phyloP scores from a whole-genome alignment of 345 rosid species.

The Linum trigynum region DNA sequence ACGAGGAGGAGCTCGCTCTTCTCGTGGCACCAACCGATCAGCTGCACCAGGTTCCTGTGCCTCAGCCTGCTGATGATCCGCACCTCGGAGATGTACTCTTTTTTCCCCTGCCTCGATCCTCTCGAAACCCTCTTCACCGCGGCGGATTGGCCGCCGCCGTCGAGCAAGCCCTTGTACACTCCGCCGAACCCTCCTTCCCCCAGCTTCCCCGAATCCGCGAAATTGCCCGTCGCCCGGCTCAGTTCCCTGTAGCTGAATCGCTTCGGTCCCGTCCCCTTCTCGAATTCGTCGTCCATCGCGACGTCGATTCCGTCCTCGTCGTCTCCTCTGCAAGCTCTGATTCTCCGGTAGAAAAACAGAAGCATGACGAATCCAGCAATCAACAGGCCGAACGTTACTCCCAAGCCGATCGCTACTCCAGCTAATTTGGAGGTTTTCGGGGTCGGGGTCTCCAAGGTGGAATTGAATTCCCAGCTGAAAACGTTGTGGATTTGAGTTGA shows the following conservation, averaged over 20 bases:
- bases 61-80: constrained; percentile 43
- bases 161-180: constrained; percentile 38
- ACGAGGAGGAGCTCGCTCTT: constrained; percentile 39
- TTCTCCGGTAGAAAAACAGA: constrained; percentile 21
- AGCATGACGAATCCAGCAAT: constrained; percentile 12
- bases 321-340: constrained; percentile 3
- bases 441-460: constrained; percentile 22
- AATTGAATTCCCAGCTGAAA: constrained; percentile 30
- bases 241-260: constrained; percentile 34
- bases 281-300: constrained; percentile 32
- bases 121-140: constrained; percentile 47
- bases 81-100: constrained; percentile 40
- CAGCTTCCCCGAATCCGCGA: constrained; percentile 32
- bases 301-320: constrained; percentile 10
- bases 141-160: constrained; percentile 18
- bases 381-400: constrained; percentile 15
- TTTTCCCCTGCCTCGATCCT: constrained; percentile 36
- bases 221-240: constrained; percentile 28
- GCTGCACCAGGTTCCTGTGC: constrained; percentile 45
- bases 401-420: constrained; percentile 17
- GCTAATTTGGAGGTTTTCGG: not conserved
- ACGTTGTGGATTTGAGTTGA: constrained; percentile 30
- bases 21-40: constrained; percentile 51
- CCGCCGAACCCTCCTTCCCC: constrained; percentile 59
- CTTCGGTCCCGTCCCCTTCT: constrained; percentile 42